Conservation (phyloP, 352 stramenopile species). For the Phytopythium chamaehyphon region DNA sequence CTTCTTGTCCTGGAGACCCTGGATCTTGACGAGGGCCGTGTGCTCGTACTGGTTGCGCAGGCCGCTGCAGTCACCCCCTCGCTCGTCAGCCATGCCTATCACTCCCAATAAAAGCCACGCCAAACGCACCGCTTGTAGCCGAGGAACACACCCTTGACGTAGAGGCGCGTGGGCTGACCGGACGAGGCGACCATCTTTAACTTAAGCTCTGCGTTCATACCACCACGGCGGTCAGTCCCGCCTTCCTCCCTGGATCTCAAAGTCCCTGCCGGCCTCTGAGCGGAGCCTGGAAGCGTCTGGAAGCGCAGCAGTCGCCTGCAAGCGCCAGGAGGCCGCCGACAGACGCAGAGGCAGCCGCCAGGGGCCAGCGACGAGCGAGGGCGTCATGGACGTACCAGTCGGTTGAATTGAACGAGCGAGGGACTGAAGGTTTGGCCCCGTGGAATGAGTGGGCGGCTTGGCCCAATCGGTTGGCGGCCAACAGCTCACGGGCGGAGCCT, state of each 20-base stretch:
- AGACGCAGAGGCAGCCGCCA: background rate
- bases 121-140: constrained; percentile 94
- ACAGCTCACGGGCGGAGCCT: constrained; percentile 30
- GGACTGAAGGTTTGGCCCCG: constrained; percentile 74
- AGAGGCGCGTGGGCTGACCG: constrained; percentile 94
- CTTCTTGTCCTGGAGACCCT: constrained; percentile 97
- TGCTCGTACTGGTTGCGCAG: constrained; percentile 97
- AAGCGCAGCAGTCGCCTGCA: too few species aligned
- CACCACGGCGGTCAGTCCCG: constrained; percentile 4
- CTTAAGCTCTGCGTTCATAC: constrained; percentile 58
- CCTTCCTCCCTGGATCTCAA: too few species aligned
- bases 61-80: constrained; percentile 35
- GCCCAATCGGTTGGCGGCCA: constrained; percentile 77
- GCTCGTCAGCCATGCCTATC: background rate
- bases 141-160: constrained; percentile 98
- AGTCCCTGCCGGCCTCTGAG: too few species aligned
- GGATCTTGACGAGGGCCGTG: constrained; percentile 99
- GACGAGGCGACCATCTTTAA: constrained; percentile 88
- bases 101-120: background rate
- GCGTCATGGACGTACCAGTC: constrained; percentile 62
- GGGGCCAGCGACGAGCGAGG: background rate
- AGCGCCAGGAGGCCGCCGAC: too few species aligned
- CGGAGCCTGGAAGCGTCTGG: too few species aligned
- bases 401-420: constrained; percentile 87
- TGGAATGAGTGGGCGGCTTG: too few species aligned